These are phyloP conservation scores for Podaxis sp. DNA, from an alignment of 768 basidiomycete species.

Conservation along the genomic window DNA sequence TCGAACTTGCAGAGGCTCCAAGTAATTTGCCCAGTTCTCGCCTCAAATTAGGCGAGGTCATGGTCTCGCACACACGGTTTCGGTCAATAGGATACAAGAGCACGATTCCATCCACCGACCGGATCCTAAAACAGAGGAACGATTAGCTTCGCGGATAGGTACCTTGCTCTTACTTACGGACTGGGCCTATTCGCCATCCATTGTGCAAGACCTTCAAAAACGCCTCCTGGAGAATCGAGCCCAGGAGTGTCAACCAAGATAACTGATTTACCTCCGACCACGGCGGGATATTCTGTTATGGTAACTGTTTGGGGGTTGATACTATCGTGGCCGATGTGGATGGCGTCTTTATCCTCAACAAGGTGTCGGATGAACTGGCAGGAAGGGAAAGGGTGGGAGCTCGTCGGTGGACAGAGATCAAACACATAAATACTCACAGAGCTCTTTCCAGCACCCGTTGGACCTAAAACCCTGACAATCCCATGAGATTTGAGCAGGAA, in stretches of 20 bases:
- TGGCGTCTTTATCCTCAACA: neutral
- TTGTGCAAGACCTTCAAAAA: neutral
- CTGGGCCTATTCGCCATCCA: neutral
- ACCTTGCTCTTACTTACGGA: neutral
- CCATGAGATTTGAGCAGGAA: no score
- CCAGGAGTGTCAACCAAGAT: conserved; percentile 4
- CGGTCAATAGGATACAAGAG: neutral
- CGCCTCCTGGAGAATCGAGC: neutral
- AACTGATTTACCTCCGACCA: neutral
- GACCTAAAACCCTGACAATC: neutral
- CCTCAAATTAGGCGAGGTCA: neutral
- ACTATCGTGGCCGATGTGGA: neutral
- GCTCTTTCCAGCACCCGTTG: neutral
- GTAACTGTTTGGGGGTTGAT: neutral
- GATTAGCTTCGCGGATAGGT: neutral
- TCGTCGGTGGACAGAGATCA: neutral
- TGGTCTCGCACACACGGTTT: neutral
- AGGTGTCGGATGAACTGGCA: neutral
- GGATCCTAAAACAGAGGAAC: neutral
- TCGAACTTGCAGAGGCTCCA: neutral
- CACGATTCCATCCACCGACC: neutral
- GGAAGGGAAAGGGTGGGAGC: neutral
- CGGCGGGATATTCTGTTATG: neutral
- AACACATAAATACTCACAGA: neutral
- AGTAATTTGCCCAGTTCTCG: neutral